Conservation (phyloP, 2,329 filamentous ascomycete species). For the Ramichloridium luteum region DNA sequence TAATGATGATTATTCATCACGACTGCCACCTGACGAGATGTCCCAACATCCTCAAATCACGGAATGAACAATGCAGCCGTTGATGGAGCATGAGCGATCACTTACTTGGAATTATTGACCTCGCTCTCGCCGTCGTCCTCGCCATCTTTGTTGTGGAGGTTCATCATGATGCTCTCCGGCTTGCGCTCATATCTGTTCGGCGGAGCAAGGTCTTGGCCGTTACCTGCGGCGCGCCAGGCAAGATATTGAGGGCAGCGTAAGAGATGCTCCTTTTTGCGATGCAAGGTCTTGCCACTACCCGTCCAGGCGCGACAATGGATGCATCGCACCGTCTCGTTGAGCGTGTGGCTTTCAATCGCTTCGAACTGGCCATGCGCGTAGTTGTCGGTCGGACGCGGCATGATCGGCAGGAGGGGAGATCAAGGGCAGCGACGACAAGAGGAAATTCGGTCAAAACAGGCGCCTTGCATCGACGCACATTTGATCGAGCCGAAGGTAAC, state of each 20-base stretch:
- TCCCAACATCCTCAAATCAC: too few relatives aligned
- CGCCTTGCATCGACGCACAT: too few relatives aligned
- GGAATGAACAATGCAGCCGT: too few relatives aligned
- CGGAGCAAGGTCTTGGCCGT: constrained; percentile 23
- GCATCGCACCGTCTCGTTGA: constrained; percentile 21
- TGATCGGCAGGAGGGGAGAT: constrained; percentile 2
- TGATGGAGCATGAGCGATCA: too few relatives aligned
- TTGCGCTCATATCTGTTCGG: constrained; percentile 22
- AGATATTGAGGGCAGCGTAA: constrained; percentile 19
- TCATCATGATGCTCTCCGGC: constrained; percentile 13
- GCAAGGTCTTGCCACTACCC: constrained; percentile 21
- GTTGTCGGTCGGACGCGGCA: constrained; percentile 17
- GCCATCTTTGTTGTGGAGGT: too few relatives aligned
- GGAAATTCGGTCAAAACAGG: too few relatives aligned
- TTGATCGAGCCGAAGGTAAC: too few relatives aligned
- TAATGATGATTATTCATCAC: too few relatives aligned
- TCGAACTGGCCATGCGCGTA: constrained; percentile 20
- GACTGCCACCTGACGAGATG: too few relatives aligned
- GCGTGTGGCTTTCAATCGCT: constrained; percentile 15
- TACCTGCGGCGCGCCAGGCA: constrained; percentile 20
- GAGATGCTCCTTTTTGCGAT: constrained; percentile 24
- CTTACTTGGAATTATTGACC: too few relatives aligned
- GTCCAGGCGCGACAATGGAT: constrained; percentile 23
- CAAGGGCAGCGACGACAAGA: too few relatives aligned
- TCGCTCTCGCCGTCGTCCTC: too few relatives aligned